Evolutionary conservation across 2,329 filamentous ascomycete genomes (phyloP).

Genomic region (Aspergillus versicolor): DNA sequence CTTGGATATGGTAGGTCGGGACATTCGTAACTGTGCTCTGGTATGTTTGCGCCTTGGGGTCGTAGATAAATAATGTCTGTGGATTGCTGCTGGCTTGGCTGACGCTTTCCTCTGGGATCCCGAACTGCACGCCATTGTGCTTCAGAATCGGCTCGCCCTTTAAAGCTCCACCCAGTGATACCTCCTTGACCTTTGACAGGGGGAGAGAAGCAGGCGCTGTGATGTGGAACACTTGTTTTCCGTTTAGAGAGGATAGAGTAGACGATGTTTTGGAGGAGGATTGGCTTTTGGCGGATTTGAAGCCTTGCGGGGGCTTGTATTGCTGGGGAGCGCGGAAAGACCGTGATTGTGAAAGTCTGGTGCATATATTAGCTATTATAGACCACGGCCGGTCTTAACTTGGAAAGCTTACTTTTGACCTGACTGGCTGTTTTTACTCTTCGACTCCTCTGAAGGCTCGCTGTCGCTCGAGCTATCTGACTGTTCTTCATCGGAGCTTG

Average conservation of each 20-base stretch:
- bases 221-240: slow-evolving; percentile 51
- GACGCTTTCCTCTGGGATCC: slow-evolving; percentile 36
- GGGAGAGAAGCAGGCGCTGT: slow-evolving; percentile 46
- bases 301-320: slow-evolving; percentile 46
- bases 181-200: slow-evolving; percentile 45
- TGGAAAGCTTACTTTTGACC: slow-evolving; percentile 10
- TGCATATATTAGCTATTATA: slow-evolving; percentile 12
- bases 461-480: slow-evolving; percentile 16
- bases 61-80: slow-evolving; percentile 39
- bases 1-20: slow-evolving; percentile 37
- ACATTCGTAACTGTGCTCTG: slow-evolving; percentile 26
- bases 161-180: slow-evolving; percentile 42
- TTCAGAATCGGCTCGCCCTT: slow-evolving; percentile 43
- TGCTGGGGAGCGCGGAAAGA: slow-evolving; percentile 30
- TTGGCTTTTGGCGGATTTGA: slow-evolving; percentile 38
- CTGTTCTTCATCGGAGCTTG: slow-evolving; percentile 10
- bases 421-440: no score
- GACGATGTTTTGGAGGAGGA: slow-evolving; percentile 32
- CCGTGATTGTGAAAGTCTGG: slow-evolving; percentile 4
- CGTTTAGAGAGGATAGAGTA: slow-evolving; percentile 38
- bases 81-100: slow-evolving; percentile 26
- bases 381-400: not conserved
- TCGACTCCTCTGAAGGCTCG: slow-evolving; percentile 7
- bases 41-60: slow-evolving; percentile 37
- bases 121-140: slow-evolving; percentile 44